A percentile compares a stretch with the other conserved stretches of the same genome.
Conservation (phyloP, 306 rosid genomes). For the Purshia tridentata region DNA sequence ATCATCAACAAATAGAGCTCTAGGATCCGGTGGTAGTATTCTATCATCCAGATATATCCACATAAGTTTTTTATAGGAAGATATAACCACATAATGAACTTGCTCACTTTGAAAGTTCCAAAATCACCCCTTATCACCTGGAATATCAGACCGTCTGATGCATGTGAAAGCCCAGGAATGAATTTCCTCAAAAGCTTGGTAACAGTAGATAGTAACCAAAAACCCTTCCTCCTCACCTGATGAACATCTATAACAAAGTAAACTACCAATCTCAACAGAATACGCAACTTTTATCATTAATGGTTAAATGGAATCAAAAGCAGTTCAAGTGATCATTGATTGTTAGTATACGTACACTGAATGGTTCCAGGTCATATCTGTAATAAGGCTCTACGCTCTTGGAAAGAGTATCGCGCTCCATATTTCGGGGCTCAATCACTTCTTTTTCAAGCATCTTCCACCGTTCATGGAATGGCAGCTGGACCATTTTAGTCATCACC, state of each 20-base stretch:
- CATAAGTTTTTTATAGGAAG: background rate
- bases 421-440: constrained; percentile 92
- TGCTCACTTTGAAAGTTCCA: background rate
- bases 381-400: constrained; percentile 60
- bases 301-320: background rate
- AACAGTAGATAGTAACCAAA: constrained; percentile 92
- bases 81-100: background rate
- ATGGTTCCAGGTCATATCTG: constrained; percentile 92
- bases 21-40: background rate
- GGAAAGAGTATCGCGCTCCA: constrained; percentile 57
- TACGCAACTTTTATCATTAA: background rate
- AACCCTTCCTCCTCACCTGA: constrained; percentile 94
- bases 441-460: constrained; percentile 97
- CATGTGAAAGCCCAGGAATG: constrained; percentile 90
- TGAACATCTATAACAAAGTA: constrained; percentile 32
- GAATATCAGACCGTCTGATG: constrained; percentile 89
- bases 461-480: constrained; percentile 94
- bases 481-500: constrained; percentile 27
- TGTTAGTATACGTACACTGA: constrained; percentile 58
- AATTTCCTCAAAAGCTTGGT: constrained; percentile 73
- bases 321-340: background rate
- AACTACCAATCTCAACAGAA: constrained; percentile 6
- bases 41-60: background rate
- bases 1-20: background rate
- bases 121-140: constrained; percentile 50